Percentiles rank a stretch among this genome's conserved stretches.
Conservation (phyloP, 345 rosid species). For the Barbarea vulgaris region DNA sequence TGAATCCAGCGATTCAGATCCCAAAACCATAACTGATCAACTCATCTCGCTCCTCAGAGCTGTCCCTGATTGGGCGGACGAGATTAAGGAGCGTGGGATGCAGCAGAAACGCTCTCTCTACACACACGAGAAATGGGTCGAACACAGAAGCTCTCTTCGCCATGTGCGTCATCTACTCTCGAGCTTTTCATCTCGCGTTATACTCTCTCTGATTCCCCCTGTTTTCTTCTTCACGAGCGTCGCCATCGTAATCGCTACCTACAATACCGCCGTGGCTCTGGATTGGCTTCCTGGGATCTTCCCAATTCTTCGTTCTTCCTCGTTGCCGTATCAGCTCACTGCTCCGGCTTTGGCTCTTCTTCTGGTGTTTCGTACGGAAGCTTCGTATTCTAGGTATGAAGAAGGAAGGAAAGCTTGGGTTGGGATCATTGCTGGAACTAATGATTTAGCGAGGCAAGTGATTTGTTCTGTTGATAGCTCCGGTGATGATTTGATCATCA, state of each 20-base stretch:
- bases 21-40: constrained; percentile 6
- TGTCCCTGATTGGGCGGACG: constrained; percentile 90
- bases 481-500: constrained; percentile 48
- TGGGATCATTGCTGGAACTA: constrained; percentile 63
- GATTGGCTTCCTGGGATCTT: constrained; percentile 65
- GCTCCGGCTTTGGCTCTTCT: constrained; percentile 92
- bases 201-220: constrained; percentile 79
- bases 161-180: constrained; percentile 78
- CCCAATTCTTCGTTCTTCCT: constrained; percentile 71
- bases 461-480: constrained; percentile 54
- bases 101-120: constrained; percentile 67
- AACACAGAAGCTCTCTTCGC: constrained; percentile 83
- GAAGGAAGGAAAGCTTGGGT: constrained; percentile 88
- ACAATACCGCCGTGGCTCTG: constrained; percentile 66
- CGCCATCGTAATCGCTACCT: constrained; percentile 58
- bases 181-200: constrained; percentile 76
- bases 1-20: constrained; percentile 7
- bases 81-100: constrained; percentile 82
- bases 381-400: constrained; percentile 85
- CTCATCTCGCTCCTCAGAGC: constrained; percentile 48
- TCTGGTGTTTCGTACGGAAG: constrained; percentile 88
- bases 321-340: constrained; percentile 85
- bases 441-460: constrained; percentile 74
- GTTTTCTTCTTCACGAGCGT: constrained; percentile 72
- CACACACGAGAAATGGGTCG: constrained; percentile 74